These are phyloP conservation scores for Dothidotthia symphoricarpi DNA, from an alignment of 2,329 filamentous ascomycete species.

Conservation along the genomic window DNA sequence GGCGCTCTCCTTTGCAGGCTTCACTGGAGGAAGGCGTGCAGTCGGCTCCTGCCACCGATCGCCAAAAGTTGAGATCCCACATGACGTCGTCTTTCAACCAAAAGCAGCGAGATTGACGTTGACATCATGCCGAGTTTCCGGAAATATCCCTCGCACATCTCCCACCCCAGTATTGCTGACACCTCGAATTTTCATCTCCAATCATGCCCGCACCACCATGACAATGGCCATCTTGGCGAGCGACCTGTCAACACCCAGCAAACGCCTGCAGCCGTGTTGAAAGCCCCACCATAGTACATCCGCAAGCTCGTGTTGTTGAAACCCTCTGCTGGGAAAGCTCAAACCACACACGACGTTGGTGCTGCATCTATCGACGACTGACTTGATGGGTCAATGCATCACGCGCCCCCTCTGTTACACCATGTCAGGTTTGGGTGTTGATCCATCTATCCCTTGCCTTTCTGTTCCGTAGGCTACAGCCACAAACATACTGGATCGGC, in stretches of 20 bases:
- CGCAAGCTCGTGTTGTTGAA: too few relatives aligned
- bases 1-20: too few relatives aligned
- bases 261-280: neutral
- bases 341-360: conserved; percentile 1
- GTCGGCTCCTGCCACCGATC: too few relatives aligned
- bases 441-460: conserved; percentile 16
- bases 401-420: conserved; percentile 15
- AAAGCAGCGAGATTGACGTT: conserved; percentile 1
- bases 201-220: conserved; percentile 2
- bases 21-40: too few relatives aligned
- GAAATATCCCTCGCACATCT: conserved; percentile 1
- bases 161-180: neutral
- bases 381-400: conserved; percentile 14
- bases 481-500: conserved; percentile 26
- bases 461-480: conserved; percentile 15
- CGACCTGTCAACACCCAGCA: conserved; percentile 3
- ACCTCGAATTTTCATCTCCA: neutral
- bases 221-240: neutral
- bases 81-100: conserved; percentile 2
- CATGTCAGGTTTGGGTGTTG: conserved; percentile 19
- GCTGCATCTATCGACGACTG: conserved; percentile 6
- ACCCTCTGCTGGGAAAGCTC: too few relatives aligned
- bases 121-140: conserved; percentile 10
- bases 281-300: neutral
- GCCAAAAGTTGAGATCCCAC: too few relatives aligned